Conservation (phyloP, 2,329 filamentous ascomycete species). For the Rutstroemia sp. region DNA sequence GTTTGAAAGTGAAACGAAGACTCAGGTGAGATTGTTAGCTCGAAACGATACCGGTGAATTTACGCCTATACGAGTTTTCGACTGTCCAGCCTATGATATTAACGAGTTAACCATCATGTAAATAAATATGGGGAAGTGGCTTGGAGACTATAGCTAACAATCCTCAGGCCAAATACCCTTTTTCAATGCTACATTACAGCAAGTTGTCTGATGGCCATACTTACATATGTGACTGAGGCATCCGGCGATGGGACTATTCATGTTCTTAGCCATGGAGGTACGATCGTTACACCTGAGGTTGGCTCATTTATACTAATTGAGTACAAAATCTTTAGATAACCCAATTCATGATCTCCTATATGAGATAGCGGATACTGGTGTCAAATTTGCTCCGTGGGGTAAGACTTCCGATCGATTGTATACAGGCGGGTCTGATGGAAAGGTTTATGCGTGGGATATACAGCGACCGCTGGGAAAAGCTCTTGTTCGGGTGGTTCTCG, state of each 20-base stretch:
- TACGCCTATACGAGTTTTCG: slow-evolving; percentile 44
- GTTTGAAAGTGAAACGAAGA: slow-evolving; percentile 39
- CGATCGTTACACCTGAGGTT: neutral
- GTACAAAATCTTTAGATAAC: slow-evolving; percentile 25
- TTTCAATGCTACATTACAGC: slow-evolving; percentile 49
- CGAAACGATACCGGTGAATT: slow-evolving; percentile 32
- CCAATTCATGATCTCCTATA: slow-evolving; percentile 27
- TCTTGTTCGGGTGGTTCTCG: slow-evolving; percentile 45
- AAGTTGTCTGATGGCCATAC: slow-evolving; percentile 52
- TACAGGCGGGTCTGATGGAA: slow-evolving; percentile 56
- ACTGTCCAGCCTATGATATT: slow-evolving; percentile 53
- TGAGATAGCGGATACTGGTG: slow-evolving; percentile 51
- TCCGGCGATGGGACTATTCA: slow-evolving; percentile 49
- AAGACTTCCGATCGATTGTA: slow-evolving; percentile 49
- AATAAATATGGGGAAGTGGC: slow-evolving; percentile 6
- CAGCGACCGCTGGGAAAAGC: slow-evolving; percentile 35
- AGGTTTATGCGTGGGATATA: slow-evolving; percentile 57
- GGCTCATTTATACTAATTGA: slow-evolving; percentile 7
- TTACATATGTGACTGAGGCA: slow-evolving; percentile 51
- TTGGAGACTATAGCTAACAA: slow-evolving; percentile 19
- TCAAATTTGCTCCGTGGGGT: slow-evolving; percentile 58
- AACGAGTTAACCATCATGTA: slow-evolving; percentile 53
- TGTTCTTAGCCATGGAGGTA: slow-evolving; percentile 44
- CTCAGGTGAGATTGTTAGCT: slow-evolving; percentile 50
- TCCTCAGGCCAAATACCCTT: slow-evolving; percentile 41